Percentiles rank a stretch among this genome's conserved stretches.
phyloP scores from a whole-genome alignment of 208 protist genomes.

The Perkinsela sp. region DNA sequence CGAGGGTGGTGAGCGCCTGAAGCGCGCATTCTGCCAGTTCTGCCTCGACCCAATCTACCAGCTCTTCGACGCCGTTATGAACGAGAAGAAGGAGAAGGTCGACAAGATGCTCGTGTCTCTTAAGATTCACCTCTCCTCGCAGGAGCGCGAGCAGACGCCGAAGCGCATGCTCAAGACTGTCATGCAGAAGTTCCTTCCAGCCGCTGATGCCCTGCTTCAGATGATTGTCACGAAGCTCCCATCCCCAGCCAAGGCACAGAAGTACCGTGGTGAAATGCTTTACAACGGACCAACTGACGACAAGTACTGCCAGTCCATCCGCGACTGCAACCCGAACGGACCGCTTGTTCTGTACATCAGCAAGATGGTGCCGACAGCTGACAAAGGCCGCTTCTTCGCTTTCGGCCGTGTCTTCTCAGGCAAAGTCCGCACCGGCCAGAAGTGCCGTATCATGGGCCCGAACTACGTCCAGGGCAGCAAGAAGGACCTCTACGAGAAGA shows the following conservation, averaged over 20 bases:
- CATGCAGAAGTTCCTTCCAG: constrained; percentile 89
- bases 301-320: constrained; percentile 54
- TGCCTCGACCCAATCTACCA: constrained; percentile 89
- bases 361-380: constrained; percentile 96
- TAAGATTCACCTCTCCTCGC: constrained; percentile 55
- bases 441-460: constrained; percentile 90
- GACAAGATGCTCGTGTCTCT: constrained; percentile 74
- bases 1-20: neutral
- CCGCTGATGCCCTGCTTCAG: constrained; percentile 85
- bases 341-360: constrained; percentile 95
- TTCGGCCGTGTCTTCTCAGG: constrained; percentile 35
- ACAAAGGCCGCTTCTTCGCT: constrained; percentile 65
- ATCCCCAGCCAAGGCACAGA: constrained; percentile 82
- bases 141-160: constrained; percentile 61
- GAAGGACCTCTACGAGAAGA: constrained; percentile 62
- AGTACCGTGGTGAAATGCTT: constrained; percentile 76
- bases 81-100: constrained; percentile 68
- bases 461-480: constrained; percentile 89
- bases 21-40: constrained; percentile 77
- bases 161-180: constrained; percentile 86
- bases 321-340: constrained; percentile 67
- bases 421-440: constrained; percentile 87
- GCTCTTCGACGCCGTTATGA: constrained; percentile 79
- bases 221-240: constrained; percentile 95
- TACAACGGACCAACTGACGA: constrained; percentile 87